Conservation (phyloP, 2,329 filamentous ascomycete species). For the Epichloe brachyelytri region DNA sequence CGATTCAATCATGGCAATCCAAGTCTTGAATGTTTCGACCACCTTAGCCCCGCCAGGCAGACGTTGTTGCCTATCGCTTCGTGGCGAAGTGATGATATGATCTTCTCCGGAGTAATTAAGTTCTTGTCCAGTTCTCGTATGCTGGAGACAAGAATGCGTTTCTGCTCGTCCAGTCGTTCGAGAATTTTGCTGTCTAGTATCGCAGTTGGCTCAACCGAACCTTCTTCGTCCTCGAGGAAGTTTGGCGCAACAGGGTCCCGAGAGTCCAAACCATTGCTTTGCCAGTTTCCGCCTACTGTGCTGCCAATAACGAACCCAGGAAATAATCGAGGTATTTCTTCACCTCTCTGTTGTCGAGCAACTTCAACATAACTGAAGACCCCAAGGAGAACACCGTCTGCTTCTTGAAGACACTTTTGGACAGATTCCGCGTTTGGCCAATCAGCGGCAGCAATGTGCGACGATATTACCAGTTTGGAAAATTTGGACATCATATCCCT, state of each 20-base stretch:
- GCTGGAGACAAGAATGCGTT: conserved; percentile 71
- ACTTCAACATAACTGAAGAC: conserved; percentile 96
- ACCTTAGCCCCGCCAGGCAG: conserved; percentile 65
- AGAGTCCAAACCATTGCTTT: conserved; percentile 51
- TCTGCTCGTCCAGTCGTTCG: conserved; percentile 74
- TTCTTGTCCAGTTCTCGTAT: conserved; percentile 81
- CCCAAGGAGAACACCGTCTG: conserved; percentile 87
- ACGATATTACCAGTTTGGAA: conserved; percentile 96
- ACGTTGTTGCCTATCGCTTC: conserved; percentile 70
- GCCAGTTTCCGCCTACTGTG: conserved; percentile 77
- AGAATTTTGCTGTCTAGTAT: conserved; percentile 65
- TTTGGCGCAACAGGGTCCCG: conserved; percentile 66
- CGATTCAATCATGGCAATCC: conserved; percentile 81
- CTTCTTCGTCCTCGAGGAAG: conserved; percentile 75
- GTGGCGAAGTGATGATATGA: conserved; percentile 67
- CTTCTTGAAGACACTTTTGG: conserved; percentile 90
- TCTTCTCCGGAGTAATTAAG: conserved; percentile 63
- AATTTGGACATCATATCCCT: conserved; percentile 99
- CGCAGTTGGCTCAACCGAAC: conserved; percentile 55
- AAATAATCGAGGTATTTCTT: conserved; percentile 83
- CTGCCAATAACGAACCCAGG: conserved; percentile 89
- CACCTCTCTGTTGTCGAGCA: conserved; percentile 81
- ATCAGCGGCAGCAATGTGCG: conserved; percentile 91
- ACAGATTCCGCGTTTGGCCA: conserved; percentile 90
- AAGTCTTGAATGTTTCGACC: conserved; percentile 78